Evolutionary conservation across 352 stramenopile species (phyloP), one percentile per base, ranked within the genome.

Genomic region (Blastocystis hominis): DNA sequence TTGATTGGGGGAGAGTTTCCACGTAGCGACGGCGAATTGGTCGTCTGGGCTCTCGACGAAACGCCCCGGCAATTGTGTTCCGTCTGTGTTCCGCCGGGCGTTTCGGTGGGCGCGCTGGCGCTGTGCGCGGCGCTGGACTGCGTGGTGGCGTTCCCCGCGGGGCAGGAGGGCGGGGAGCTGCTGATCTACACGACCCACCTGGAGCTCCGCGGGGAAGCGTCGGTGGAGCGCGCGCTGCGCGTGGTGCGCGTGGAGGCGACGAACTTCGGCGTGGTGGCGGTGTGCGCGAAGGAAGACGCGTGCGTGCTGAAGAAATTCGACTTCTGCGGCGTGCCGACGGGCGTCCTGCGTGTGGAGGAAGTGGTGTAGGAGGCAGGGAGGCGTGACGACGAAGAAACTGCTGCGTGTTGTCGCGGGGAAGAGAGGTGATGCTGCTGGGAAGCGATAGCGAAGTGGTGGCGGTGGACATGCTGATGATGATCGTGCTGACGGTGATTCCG

Each of bases 111-210:
- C 15, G 38, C 50, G 20, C 3, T 24, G 24, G 34, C 46, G 3
- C 17, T 34, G 6, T 40, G 34, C 17, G 44, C 40, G 36, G 66
- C 34, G 36, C 34, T 61, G 24, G 66, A 77, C 36, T 53, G 40
- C 4, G 50, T 77, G 66, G 40, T 56, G 6, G 17, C 55, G 7
- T 77, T 56, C 66, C 38, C 24, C 66, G 46, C 7, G 38, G 24
- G 3, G 0, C 0, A 30, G 24, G 36, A 10, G 20, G 17, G 55
- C 30, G 13, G 66, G 53, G 4, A 24, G 38, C 2, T 75, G 38
- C 66, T 77, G 4, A n/a, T 77, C 40, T 77, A 77, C 40, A 77
- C 66, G n/a, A 36, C 36, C 7, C 24, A 77, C 15, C 50, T 77
- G 40, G 2, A 77, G n/a, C 50, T 77, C 20, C 66, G 66, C 13